Conservation (phyloP, 495 filamentous ascomycete species). For the Trichocladium antarcticum region DNA sequence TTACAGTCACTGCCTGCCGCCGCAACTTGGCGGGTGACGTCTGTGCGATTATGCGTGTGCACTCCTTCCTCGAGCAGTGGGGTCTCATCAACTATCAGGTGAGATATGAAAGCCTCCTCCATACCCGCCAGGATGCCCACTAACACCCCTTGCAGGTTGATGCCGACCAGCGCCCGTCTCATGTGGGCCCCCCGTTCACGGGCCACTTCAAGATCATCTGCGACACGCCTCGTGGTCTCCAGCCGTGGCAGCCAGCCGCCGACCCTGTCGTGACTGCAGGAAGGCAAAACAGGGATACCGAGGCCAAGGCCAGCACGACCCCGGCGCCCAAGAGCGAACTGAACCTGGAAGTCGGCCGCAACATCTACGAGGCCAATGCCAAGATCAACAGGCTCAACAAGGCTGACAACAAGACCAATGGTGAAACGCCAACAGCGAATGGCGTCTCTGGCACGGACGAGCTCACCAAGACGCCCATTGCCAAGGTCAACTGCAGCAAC, state of each 20-base stretch:
- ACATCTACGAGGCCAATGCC: constrained; percentile 87
- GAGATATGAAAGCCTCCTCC: constrained; percentile 6
- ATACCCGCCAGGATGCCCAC: not conserved
- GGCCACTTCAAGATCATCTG: constrained; percentile 92
- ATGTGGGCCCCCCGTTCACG: constrained; percentile 91
- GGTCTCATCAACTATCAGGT: constrained; percentile 98
- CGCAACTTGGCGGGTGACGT: constrained; percentile 95
- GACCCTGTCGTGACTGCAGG: constrained; percentile 54
- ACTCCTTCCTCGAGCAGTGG: constrained; percentile 98
- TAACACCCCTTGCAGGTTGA: constrained; percentile 60
- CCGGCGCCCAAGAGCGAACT: constrained; percentile 65
- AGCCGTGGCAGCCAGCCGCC: constrained; percentile 83
- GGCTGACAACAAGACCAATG: constrained; percentile 52
- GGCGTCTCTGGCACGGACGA: constrained; percentile 43
- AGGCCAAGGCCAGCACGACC: constrained; percentile 51
- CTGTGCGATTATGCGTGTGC: constrained; percentile 96
- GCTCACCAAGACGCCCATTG: constrained; percentile 45
- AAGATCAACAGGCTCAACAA: constrained; percentile 64
- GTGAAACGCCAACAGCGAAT: constrained; percentile 53
- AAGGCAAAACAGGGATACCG: constrained; percentile 65
- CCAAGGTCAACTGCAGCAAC: constrained; percentile 64
- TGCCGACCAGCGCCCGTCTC: constrained; percentile 84
- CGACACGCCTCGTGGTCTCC: constrained; percentile 88
- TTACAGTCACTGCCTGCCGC: constrained; percentile 94
- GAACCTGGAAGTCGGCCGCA: constrained; percentile 83